Base-by-base conservation (phyloP, 306 rosid genomes). In the Casuarina equisetifolia region DNA sequence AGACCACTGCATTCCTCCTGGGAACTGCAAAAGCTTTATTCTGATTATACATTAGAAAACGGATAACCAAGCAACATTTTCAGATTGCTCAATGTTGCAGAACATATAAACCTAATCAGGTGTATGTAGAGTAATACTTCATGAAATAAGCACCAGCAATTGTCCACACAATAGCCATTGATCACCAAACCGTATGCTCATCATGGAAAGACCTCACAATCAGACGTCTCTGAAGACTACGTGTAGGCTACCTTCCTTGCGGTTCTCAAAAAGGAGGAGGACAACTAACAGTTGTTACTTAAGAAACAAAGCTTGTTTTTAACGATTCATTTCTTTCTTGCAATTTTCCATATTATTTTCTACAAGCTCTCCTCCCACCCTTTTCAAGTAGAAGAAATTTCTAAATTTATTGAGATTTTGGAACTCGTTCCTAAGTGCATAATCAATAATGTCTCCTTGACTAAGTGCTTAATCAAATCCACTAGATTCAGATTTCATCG, bases 11-110 rank as follows among this genome's bases (percentile, higher is more conserved):
- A 80, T 81, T 86, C 88, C 97, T 92, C 75, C 99, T 87, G 9
- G 92, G 91, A 81, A 95, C 97, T 92, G 91, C 90, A 91, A 92
- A 85, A 80, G 77, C 99, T 95, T 88, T 89, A 83, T 83, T 76
- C 97, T 95, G 97, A 91, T 88, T 87, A 80, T 82, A 84, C 57
- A 94, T 94, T 91, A 92, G 94, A 82, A 81, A 45, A 63, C 68
- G 71, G 8, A 63, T 66, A 74, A 79, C 46, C 72, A 74, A 74
- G 73, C 55, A 59, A 71, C 78, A 64, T 62, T 72, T 25, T 75
- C 69, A 38, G 72, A 61, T 43, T 42, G 62, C 57, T 54, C 53
- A 45, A 44, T 71, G 39, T 38, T 35, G 66, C 45, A 48, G 55
- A 36, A 73, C 36, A 20, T 19, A 81, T 20, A 54, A 51, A 43